Percentiles rank a stretch among this genome's conserved stretches.
Evolutionary conservation across 2,329 filamentous ascomycete species (phyloP).

Genomic region (Penicillium concentricum): DNA sequence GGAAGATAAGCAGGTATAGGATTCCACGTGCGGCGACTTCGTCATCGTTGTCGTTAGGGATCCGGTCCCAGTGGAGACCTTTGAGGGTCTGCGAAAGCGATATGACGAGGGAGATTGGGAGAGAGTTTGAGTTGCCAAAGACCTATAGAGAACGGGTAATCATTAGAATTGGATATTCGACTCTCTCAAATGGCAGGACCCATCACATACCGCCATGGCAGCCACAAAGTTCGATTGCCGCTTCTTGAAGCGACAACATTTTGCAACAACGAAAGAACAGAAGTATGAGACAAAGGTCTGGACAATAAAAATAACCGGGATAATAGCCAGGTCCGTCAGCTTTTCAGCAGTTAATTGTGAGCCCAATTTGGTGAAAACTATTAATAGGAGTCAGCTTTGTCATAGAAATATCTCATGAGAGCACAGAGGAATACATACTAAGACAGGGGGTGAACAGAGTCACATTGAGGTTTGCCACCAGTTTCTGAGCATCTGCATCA

Average conservation of each 20-base stretch:
- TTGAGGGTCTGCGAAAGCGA: slow-evolving; percentile 89
- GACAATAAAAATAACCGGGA: slow-evolving; percentile 88
- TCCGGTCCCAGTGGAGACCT: slow-evolving; percentile 88
- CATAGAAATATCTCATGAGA: not conserved
- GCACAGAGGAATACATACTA: slow-evolving; percentile 57
- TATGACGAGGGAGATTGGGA: slow-evolving; percentile 93
- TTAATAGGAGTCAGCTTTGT: not conserved
- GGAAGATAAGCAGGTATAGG: slow-evolving; percentile 92
- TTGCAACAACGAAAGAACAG: slow-evolving; percentile 69
- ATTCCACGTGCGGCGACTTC: slow-evolving; percentile 93
- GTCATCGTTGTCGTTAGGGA: slow-evolving; percentile 90
- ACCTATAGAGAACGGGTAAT: slow-evolving; percentile 50
- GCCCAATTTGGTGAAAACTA: slow-evolving; percentile 95
- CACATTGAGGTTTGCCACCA: slow-evolving; percentile 93
- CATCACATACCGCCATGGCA: slow-evolving; percentile 73
- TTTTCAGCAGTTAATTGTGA: slow-evolving; percentile 92
- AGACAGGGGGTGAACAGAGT: slow-evolving; percentile 95
- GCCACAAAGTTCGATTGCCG: slow-evolving; percentile 91
- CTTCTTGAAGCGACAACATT: slow-evolving; percentile 76
- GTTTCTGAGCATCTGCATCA: slow-evolving; percentile 93
- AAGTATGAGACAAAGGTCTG: slow-evolving; percentile 85
- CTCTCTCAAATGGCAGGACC: not conserved
- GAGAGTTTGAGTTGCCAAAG: slow-evolving; percentile 96
- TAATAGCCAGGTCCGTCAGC: slow-evolving; percentile 83
- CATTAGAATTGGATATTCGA: not conserved